Evolutionary conservation across 1,284 basidiomycete species (phyloP).

Genomic region (Amylostereum areolatum): DNA sequence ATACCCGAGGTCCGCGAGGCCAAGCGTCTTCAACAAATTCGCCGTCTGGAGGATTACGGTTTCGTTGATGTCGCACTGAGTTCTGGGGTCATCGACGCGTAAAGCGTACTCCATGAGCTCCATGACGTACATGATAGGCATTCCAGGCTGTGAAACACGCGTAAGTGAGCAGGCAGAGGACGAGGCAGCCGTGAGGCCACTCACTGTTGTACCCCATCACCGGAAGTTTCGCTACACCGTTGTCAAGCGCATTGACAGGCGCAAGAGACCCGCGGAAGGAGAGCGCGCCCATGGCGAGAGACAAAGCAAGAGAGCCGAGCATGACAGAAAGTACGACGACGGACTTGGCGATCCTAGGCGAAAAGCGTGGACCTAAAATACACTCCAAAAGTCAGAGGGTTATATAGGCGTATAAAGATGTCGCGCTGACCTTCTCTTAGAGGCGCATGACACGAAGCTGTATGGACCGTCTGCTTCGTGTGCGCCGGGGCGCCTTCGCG

Average conservation of each 20-base stretch:
- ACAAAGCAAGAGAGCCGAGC: background rate
- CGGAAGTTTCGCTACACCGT: conserved; percentile 11
- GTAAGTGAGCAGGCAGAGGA: conserved; percentile 1
- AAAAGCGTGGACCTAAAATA: no score
- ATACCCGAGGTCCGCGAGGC: conserved; percentile 45
- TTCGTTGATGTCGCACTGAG: conserved; percentile 52
- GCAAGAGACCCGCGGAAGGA: conserved; percentile 15
- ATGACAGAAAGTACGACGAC: background rate
- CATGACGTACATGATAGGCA: conserved; percentile 41
- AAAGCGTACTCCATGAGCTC: background rate
- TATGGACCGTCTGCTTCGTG: no score
- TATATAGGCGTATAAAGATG: no score
- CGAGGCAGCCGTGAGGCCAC: conserved; percentile 8
- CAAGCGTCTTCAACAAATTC: conserved; percentile 38
- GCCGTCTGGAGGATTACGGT: conserved; percentile 42
- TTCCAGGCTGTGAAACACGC: conserved; percentile 42
- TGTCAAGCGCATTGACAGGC: conserved; percentile 13
- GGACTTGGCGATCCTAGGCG: no score
- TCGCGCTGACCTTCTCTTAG: no score
- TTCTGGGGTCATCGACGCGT: conserved; percentile 2
- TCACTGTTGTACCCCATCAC: conserved; percentile 47
- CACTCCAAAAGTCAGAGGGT: no score
- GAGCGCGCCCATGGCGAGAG: background rate
- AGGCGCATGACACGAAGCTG: no score
- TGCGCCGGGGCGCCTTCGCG: no score